A percentile compares a stretch with the other conserved stretches of the same genome.
phyloP scores from a whole-genome alignment of 345 rosid genomes.

The Gossypium turneri region DNA sequence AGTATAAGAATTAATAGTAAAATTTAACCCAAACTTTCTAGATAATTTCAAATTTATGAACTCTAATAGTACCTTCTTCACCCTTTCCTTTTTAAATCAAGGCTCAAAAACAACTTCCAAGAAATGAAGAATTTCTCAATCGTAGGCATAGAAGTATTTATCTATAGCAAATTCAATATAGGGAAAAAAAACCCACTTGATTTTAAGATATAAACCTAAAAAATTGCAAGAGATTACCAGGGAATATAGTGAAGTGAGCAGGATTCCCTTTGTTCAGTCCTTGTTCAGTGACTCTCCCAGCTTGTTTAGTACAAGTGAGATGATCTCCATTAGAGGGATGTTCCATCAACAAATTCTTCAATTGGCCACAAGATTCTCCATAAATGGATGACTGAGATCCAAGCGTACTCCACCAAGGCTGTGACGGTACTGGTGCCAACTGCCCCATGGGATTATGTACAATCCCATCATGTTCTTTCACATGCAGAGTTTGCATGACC shows the following conservation, averaged over 20 bases:
- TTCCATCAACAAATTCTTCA: constrained; percentile 41
- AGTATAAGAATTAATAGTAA: too few species aligned
- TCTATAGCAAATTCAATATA: not conserved
- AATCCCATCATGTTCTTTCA: constrained; percentile 64
- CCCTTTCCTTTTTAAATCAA: not conserved
- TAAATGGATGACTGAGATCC: constrained; percentile 43
- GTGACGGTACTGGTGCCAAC: constrained; percentile 37
- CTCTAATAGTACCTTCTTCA: not conserved
- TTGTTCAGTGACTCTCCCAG: constrained; percentile 26
- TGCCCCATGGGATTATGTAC: constrained; percentile 44
- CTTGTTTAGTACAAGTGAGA: constrained; percentile 34
- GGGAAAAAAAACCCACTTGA: not conserved
- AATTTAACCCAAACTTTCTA: not conserved
- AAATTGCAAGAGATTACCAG: constrained; percentile 40
- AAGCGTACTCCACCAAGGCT: constrained; percentile 64
- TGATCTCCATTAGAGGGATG: constrained; percentile 30
- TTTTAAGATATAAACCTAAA: not conserved
- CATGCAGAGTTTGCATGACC: constrained; percentile 72
- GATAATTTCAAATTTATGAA: not conserved
- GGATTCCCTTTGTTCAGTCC: constrained; percentile 35
- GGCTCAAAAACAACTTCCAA: not conserved
- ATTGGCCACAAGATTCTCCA: constrained; percentile 43
- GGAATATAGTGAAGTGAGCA: constrained; percentile 53
- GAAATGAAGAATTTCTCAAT: not conserved
- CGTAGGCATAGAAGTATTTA: not conserved